These are phyloP conservation scores for Quambalaria eucalypti DNA, from an alignment of 1,284 basidiomycete genomes.

Conservation along the genomic window DNA sequence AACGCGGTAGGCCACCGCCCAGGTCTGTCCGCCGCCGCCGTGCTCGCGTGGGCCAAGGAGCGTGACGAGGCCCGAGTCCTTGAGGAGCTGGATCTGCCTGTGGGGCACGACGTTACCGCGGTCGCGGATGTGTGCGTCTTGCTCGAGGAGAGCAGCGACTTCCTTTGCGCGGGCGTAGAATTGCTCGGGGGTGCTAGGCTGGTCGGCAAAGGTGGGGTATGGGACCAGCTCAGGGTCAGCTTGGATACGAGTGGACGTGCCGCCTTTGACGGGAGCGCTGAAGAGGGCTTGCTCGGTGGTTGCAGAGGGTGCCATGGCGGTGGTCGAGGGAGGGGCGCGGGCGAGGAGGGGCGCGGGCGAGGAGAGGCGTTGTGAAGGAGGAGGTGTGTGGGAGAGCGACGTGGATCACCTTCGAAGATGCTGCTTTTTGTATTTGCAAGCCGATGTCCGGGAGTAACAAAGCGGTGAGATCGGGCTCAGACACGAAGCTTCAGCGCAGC, in stretches of 20 bases:
- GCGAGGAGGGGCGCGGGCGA: too few relatives aligned
- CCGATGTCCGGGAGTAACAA: too few relatives aligned
- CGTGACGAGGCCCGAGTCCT: constrained; percentile 41
- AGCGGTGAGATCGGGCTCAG: too few relatives aligned
- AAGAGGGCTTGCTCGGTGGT: constrained; percentile 8
- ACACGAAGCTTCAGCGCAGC: too few relatives aligned
- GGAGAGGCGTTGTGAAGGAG: too few relatives aligned
- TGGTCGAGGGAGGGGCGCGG: too few relatives aligned
- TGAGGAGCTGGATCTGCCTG: constrained; percentile 43
- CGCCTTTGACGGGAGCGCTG: constrained; percentile 2
- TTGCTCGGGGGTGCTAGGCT: constrained; percentile 27
- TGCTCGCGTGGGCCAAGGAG: constrained; percentile 33
- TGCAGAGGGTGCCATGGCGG: constrained; percentile 23
- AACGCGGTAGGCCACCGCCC: constrained; percentile 36
- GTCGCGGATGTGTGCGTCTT: constrained; percentile 41
- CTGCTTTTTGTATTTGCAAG: too few relatives aligned
- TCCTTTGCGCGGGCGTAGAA: constrained; percentile 37
- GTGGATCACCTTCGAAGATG: too few relatives aligned
- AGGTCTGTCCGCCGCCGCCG: constrained; percentile 36
- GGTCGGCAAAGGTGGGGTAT: constrained; percentile 27
- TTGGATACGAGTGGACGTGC: constrained; percentile 27
- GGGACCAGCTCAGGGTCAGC: constrained; percentile 33
- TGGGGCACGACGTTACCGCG: constrained; percentile 42
- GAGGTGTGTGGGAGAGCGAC: too few relatives aligned
- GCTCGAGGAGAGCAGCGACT: constrained; percentile 33